Evolutionary conservation across 345 rosid species (phyloP).

Genomic region (Conringia planisiliqua): DNA sequence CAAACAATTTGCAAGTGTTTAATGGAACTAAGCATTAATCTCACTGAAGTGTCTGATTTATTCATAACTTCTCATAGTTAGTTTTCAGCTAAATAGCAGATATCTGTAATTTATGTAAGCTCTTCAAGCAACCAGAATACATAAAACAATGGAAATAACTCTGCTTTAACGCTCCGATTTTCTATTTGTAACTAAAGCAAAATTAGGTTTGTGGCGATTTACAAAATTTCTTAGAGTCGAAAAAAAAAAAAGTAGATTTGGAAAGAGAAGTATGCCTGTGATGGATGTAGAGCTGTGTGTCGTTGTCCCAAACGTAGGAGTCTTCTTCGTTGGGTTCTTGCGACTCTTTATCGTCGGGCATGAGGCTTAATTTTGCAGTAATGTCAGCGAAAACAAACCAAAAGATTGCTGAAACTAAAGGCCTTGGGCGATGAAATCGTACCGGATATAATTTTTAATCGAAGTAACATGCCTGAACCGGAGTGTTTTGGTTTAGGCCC

Average conservation of each 20-base stretch:
- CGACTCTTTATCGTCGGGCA: constrained; percentile 33
- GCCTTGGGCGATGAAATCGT: background rate
- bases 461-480: background rate
- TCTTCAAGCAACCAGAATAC: background rate
- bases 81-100: background rate
- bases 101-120: background rate
- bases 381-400: background rate
- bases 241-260: background rate
- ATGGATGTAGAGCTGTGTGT: constrained; percentile 60
- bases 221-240: background rate
- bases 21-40: background rate
- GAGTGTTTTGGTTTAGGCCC: constrained; percentile 3
- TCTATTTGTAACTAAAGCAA: background rate
- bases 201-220: background rate
- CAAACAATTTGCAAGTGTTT: background rate
- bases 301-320: constrained; percentile 69
- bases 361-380: background rate
- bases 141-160: background rate
- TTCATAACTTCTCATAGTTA: background rate
- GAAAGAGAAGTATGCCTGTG: constrained; percentile 49
- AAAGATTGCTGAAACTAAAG: background rate
- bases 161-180: background rate
- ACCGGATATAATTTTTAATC: background rate
- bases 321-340: constrained; percentile 34
- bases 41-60: background rate